Evolutionary conservation across 805 yeast species (phyloP), one percentile per base, ranked within the genome.

Genomic region (Wickerhamomyces canadensis): DNA sequence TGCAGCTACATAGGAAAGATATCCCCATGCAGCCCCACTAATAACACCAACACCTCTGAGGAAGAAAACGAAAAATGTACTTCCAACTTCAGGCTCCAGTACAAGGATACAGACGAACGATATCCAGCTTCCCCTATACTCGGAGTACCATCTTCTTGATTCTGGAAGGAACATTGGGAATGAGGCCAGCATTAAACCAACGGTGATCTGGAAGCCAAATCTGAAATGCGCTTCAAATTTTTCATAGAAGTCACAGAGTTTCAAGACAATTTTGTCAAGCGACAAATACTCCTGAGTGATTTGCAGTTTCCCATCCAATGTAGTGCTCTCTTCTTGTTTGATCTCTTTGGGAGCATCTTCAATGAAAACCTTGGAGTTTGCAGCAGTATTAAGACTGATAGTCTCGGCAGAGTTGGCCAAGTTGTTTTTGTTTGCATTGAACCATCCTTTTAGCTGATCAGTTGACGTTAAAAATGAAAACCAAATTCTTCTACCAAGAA

Each of bases 61-160:
- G 33, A 72, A 62, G 42, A 68, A 67, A 4, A 68, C 69, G 59
- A 64, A 68, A 34, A 70, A 63, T 1, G 78, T 70, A 14, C 66
- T 70, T 12, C 78, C 78, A 13, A 72, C 64, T 6, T 74, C 68
- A 1, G 75, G 72, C 42, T 73, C 78, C 19, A 72, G 38, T 18
- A 69, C 70, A 32, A 73, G 48, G 23, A 68, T 67, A 43, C 74
- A 71, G 5, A 71, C 74, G 57, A 73, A 73, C 19, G 77, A 78
- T 6, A 70, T 64, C 78, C 78, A 73, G 1, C 71, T 55, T 29
- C 77, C 78, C 42, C 70, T 62, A 23, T 65, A 61, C 14, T 63
- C 60, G n/a, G 53, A 54, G 42, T 70, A 72, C 78, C 78, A 73
- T n/a, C 55, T 51, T 31, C 76, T 57, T 16, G 68, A 45, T 26